These are phyloP conservation scores for Neurospora sp. DNA, from an alignment of 495 filamentous ascomycete genomes.

Conservation along the genomic window DNA sequence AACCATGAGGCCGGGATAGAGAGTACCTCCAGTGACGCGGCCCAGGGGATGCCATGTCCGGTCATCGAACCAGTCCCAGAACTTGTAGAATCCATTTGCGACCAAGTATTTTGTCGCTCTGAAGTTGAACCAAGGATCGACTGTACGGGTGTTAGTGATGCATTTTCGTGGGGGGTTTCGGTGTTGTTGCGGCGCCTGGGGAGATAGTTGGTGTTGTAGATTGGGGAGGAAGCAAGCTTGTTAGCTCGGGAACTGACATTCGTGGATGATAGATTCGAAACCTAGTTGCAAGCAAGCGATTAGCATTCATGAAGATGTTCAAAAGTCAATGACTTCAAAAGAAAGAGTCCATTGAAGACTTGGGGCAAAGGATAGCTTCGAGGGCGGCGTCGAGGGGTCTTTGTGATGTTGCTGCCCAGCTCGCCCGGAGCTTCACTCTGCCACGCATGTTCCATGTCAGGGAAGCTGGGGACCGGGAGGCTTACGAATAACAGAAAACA, in stretches of 20 bases:
- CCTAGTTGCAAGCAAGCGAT: constrained; percentile 41
- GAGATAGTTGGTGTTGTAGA: not conserved
- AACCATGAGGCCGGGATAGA: constrained; percentile 98
- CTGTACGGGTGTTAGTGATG: constrained; percentile 38
- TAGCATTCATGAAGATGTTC: constrained; percentile 15
- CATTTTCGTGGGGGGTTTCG: not conserved
- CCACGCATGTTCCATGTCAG: not conserved
- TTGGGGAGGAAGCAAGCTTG: not conserved
- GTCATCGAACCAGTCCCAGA: constrained; percentile 99
- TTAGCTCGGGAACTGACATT: constrained; percentile 58
- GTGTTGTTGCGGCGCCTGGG: not conserved
- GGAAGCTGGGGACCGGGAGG: constrained; percentile 10
- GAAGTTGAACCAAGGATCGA: constrained; percentile 99
- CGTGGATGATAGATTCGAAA: constrained; percentile 99
- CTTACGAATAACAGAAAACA: constrained; percentile 97
- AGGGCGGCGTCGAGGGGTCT: not conserved
- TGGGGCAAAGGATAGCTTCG: not conserved
- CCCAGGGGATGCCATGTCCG: constrained; percentile 99
- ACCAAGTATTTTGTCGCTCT: constrained; percentile 96
- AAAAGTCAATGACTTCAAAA: not conserved
- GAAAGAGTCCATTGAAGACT: not conserved
- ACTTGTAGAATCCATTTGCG: constrained; percentile 92
- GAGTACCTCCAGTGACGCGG: constrained; percentile 94
- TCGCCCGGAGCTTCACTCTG: constrained; percentile 1
- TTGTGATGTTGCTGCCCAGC: not conserved